Conservation (phyloP, 441 rosid genomes). For the Populus hybrid region DNA sequence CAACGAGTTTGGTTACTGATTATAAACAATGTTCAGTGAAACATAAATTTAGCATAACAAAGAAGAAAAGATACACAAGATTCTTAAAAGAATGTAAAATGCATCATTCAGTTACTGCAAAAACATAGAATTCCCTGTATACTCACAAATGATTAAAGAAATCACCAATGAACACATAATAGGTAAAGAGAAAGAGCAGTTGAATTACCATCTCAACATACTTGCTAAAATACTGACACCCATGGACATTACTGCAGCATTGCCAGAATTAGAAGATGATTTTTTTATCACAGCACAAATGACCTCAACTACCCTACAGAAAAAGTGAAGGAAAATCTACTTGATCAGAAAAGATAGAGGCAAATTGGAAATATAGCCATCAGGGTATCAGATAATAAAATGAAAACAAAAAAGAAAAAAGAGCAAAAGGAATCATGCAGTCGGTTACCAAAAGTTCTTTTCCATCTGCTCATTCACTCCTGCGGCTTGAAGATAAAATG, state of each 20-base stretch:
- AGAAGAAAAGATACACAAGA: background rate
- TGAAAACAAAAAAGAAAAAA: constrained; percentile 13
- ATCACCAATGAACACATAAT: background rate
- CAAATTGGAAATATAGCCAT: constrained; percentile 1
- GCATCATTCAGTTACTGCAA: background rate
- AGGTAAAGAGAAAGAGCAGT: constrained; percentile 7
- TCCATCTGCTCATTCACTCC: constrained; percentile 42
- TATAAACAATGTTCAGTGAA: background rate
- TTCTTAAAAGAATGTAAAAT: background rate
- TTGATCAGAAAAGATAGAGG: background rate
- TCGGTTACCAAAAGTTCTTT: constrained; percentile 64
- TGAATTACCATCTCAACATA: constrained; percentile 71
- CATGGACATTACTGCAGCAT: constrained; percentile 74
- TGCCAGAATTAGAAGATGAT: constrained; percentile 47
- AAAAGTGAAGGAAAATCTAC: constrained; percentile 15
- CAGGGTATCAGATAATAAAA: constrained; percentile 1
- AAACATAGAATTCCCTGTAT: background rate
- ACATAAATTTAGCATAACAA: background rate
- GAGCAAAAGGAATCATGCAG: constrained; percentile 7
- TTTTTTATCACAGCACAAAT: constrained; percentile 64
- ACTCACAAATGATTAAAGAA: constrained; percentile 1
- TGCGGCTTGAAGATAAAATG: constrained; percentile 44
- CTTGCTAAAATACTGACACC: constrained; percentile 68
- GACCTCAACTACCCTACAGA: constrained; percentile 76
- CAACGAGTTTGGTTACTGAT: background rate